Percentiles rank a stretch among this genome's conserved stretches.
phyloP scores from a whole-genome alignment of 768 basidiomycete species.

The Boletus edulis region DNA sequence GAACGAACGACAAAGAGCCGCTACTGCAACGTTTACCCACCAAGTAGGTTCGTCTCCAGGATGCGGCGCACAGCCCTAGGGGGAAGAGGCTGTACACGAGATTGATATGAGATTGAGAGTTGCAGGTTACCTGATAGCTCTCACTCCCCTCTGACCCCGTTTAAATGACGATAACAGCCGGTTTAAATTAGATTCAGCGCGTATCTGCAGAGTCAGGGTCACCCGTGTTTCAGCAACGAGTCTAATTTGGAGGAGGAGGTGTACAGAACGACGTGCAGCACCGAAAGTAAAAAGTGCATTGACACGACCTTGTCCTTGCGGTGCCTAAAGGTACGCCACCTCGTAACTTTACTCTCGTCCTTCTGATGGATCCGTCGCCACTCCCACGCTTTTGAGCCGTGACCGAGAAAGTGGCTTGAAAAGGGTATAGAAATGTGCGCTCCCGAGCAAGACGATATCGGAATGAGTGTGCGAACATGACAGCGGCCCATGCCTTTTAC shows the following conservation, averaged over 20 bases:
- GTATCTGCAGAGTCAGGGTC: conserved; percentile 6
- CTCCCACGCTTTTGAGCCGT: conserved; percentile 20
- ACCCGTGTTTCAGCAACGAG: conserved; percentile 4
- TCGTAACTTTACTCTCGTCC: conserved; percentile 12
- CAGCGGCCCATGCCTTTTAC: conserved; percentile 27
- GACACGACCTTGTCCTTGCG: conserved; percentile 26
- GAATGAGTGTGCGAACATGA: conserved; percentile 19
- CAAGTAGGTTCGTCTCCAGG: conserved; percentile 8
- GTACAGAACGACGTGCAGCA: conserved; percentile 1
- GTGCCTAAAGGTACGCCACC: conserved; percentile 25
- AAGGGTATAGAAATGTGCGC: conserved; percentile 13
- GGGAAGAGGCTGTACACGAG: conserved; percentile 3
- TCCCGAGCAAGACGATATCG: conserved; percentile 19
- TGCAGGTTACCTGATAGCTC: not conserved
- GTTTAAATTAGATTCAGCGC: conserved; percentile 9
- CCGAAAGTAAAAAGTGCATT: not conserved
- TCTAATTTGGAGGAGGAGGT: not conserved
- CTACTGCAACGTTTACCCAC: not conserved
- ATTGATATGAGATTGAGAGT: conserved; percentile 15
- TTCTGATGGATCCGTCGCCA: conserved; percentile 19
- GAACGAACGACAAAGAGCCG: not conserved
- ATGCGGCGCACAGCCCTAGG: conserved; percentile 14
- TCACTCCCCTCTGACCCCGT: conserved; percentile 11
- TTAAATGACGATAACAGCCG: conserved; percentile 1
- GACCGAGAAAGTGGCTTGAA: conserved; percentile 3